phyloP scores from a whole-genome alignment of 352 stramenopile genomes.

The Globisporangium takayamanum region DNA sequence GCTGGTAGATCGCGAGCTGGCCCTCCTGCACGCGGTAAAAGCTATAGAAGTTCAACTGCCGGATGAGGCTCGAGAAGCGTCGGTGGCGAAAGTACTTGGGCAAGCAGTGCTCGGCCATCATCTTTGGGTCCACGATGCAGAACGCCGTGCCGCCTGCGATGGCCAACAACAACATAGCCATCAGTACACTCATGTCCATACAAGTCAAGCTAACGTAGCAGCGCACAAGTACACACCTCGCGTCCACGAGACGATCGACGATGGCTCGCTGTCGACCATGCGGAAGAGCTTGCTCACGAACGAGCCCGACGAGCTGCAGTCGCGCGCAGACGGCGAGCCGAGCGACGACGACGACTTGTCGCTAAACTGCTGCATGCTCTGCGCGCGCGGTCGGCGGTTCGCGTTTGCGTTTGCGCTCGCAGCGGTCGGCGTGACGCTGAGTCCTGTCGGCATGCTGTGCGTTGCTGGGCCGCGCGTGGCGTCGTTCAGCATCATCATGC shows the following conservation, averaged over 20 bases:
- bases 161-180: conserved; percentile 1
- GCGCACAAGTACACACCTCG: conserved; percentile 22
- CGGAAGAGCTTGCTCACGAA: conserved; percentile 85
- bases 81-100: conserved; percentile 90
- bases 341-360: conserved; percentile 7
- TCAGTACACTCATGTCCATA: conserved; percentile 4
- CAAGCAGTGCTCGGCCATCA: conserved; percentile 83
- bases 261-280: conserved; percentile 80
- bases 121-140: conserved; percentile 87
- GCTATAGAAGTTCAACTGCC: conserved; percentile 90
- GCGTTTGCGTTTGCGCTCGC: conserved; percentile 5
- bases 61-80: conserved; percentile 85
- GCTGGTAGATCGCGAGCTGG: conserved; percentile 82
- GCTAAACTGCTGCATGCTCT: conserved; percentile 48
- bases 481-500: conserved; percentile 15
- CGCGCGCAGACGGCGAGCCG: conserved; percentile 13
- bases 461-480: neutral
- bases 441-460: neutral
- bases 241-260: conserved; percentile 80
- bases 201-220: neutral
- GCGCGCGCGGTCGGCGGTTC: conserved; percentile 34
- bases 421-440: conserved; percentile 10
- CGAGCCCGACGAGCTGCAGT: conserved; percentile 61
- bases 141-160: conserved; percentile 78
- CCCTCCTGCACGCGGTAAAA: conserved; percentile 88